phyloP scores from a whole-genome alignment of 306 rosid genomes.

The Quercus suber region DNA sequence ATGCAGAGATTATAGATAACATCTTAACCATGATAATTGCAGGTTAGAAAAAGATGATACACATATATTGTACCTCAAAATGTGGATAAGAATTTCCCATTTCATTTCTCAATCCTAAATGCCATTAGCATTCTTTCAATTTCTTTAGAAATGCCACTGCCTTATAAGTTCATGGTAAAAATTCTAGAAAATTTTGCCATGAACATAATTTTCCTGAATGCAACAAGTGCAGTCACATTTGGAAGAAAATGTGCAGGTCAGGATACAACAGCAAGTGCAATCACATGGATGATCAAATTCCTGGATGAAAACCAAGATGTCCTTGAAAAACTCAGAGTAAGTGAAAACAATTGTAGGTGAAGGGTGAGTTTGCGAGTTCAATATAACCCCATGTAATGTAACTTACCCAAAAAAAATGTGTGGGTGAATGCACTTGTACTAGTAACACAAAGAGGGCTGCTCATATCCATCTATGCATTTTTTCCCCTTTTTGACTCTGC shows the following conservation, averaged over 20 bases:
- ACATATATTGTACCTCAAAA: no score
- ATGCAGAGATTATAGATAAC: slow-evolving; percentile 74
- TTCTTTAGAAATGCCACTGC: no score
- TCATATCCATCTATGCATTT: background rate
- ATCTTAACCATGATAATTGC: slow-evolving; percentile 84
- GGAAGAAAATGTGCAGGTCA: slow-evolving; percentile 42
- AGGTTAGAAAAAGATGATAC: slow-evolving; percentile 23
- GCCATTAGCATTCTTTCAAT: background rate
- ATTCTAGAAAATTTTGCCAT: background rate
- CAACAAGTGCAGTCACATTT: background rate
- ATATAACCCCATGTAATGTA: no score
- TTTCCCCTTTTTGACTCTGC: background rate
- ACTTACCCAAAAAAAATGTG: no score
- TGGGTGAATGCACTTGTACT: no score
- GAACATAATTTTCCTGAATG: background rate
- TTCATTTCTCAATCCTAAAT: background rate
- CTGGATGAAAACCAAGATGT: slow-evolving; percentile 67
- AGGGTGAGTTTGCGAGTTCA: no score
- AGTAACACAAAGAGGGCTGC: background rate
- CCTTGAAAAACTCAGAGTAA: slow-evolving; percentile 51
- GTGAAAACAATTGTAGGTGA: background rate
- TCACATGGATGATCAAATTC: slow-evolving; percentile 89
- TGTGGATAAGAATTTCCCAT: background rate
- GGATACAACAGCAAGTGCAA: slow-evolving; percentile 82
- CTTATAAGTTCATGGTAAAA: no score